Base-by-base conservation (phyloP, 1,284 basidiomycete species). In the Moesziomyces sp. region DNA sequence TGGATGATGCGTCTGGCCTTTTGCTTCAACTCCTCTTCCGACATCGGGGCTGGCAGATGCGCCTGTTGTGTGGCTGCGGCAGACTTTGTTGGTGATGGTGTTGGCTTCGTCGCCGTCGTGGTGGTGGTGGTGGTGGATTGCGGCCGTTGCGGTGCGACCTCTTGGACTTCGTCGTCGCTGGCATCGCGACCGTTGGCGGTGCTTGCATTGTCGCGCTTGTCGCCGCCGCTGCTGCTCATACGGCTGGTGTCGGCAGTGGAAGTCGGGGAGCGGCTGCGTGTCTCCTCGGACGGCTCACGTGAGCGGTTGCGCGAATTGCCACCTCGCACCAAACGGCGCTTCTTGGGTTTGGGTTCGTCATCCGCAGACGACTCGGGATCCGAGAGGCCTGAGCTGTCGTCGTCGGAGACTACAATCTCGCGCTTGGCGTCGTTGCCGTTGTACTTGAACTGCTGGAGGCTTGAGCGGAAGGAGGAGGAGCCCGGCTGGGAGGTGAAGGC, bases 401-500 rank as follows among this genome's bases (percentile, higher is more conserved):
- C 51, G 44, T 68, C 71, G 23, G 65, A 69, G 19, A 28, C 58
- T 49, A 46, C 42, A 19, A 30, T 40, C 6, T 59, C 18, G 21
- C 49, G 58, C 40, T 67, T 72, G 13, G 21, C 10, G 13, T 14
- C 38, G 33, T n/a, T 49, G 42, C 45, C 51, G 24, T 46, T 53
- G 35, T 66, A 74, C 46, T 58, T 65, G 62, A 66, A 74, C 23
- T 70, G 66, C 26, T 74, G 66, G 26, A 74, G 55, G 13, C 52
- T 62, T 19, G 66, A 66, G 10, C 53, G 43, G 21, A 74, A 74
- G 11, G 55, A 52, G 14, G 28, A 42, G 14, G 43, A 18, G 50
- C 8, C 58, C 46, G 55, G 19, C 44, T 58, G 30, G 5, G 53
- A 47, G 16, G 53, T 48, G 33, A 73, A 73, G 10, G 57, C 46